A percentile compares a stretch with the other conserved stretches of the same genome.
These are phyloP conservation scores for Coprinopsis strossmayeri DNA, from an alignment of 768 basidiomycete genomes.

Conservation along the genomic window DNA sequence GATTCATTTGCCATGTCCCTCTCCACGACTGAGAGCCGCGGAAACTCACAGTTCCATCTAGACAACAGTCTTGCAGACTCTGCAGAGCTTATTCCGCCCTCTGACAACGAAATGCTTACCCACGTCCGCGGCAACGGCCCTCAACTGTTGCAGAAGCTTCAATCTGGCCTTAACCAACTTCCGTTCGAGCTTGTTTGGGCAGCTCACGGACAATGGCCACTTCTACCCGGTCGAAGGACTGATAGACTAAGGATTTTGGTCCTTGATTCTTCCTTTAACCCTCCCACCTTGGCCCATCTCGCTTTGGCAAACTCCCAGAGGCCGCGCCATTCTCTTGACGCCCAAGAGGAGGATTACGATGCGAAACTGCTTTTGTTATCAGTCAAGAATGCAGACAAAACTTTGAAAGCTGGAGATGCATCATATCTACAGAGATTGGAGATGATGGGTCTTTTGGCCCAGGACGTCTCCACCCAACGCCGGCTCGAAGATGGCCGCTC, in stretches of 20 bases:
- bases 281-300: conserved; percentile 81
- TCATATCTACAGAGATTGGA: conserved; percentile 72
- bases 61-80: no score
- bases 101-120: not conserved
- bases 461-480: conserved; percentile 21
- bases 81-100: no score
- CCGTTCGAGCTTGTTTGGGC: conserved; percentile 53
- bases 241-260: conserved; percentile 52
- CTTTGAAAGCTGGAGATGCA: conserved; percentile 62
- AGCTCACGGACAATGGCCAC: conserved; percentile 62
- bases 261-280: conserved; percentile 93
- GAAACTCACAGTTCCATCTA: no score
- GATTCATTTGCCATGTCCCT: no score
- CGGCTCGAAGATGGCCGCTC: not conserved
- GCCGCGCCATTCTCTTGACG: conserved; percentile 12
- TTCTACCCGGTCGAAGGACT: conserved; percentile 22
- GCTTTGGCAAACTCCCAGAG: conserved; percentile 54
- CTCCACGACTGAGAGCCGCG: no score
- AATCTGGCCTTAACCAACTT: conserved; percentile 8
- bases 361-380: conserved; percentile 77
- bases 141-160: conserved; percentile 7
- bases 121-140: conserved; percentile 9
- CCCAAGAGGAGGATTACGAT: conserved; percentile 39
- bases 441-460: conserved; percentile 76
- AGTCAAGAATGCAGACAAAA: conserved; percentile 83